Percentiles rank a stretch among this genome's conserved stretches.
Evolutionary conservation across 2,329 filamentous ascomycete species (phyloP).

Genomic region (Coniochaeta sp.): DNA sequence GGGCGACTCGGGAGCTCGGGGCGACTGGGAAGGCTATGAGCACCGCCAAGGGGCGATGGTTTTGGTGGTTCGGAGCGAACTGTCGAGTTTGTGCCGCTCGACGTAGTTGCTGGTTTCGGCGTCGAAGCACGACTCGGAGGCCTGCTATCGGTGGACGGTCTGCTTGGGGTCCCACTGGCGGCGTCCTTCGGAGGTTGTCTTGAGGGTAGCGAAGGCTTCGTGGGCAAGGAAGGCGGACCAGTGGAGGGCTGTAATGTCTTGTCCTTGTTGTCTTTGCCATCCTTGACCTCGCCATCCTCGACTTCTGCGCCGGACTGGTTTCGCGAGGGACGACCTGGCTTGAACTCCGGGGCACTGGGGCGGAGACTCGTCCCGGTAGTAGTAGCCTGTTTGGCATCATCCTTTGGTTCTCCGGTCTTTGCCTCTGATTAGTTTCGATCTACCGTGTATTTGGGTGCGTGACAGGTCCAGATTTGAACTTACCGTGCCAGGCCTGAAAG

Average conservation of each 20-base stretch:
- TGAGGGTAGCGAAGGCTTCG: slow-evolving; percentile 9
- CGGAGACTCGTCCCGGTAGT: slow-evolving; percentile 30
- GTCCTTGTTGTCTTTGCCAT: slow-evolving; percentile 55
- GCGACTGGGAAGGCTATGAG: slow-evolving; percentile 20
- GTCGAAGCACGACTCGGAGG: slow-evolving; percentile 13
- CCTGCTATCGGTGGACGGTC: slow-evolving; percentile 12
- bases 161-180: slow-evolving; percentile 4
- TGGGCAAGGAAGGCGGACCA: slow-evolving; percentile 12
- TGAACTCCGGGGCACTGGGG: slow-evolving; percentile 57
- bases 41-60: slow-evolving; percentile 23
- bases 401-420: slow-evolving; percentile 30
- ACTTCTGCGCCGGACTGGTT: slow-evolving; percentile 31
- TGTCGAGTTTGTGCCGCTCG: slow-evolving; percentile 6
- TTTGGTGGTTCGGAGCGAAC: slow-evolving; percentile 22
- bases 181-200: slow-evolving; percentile 15
- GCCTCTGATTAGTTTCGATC: slow-evolving; percentile 24
- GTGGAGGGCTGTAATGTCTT: slow-evolving; percentile 10
- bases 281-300: slow-evolving; percentile 68
- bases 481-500: slow-evolving; percentile 61
- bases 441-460: background rate
- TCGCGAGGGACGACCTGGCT: slow-evolving; percentile 27
- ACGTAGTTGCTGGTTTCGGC: slow-evolving; percentile 13
- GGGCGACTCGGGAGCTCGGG: slow-evolving; percentile 15
- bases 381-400: slow-evolving; percentile 26
- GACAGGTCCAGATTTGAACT: slow-evolving; percentile 17